Percentiles rank a stretch among this genome's conserved stretches.
Conservation (phyloP, 495 filamentous ascomycete species). For the Hypomontagnella monticulosa region DNA sequence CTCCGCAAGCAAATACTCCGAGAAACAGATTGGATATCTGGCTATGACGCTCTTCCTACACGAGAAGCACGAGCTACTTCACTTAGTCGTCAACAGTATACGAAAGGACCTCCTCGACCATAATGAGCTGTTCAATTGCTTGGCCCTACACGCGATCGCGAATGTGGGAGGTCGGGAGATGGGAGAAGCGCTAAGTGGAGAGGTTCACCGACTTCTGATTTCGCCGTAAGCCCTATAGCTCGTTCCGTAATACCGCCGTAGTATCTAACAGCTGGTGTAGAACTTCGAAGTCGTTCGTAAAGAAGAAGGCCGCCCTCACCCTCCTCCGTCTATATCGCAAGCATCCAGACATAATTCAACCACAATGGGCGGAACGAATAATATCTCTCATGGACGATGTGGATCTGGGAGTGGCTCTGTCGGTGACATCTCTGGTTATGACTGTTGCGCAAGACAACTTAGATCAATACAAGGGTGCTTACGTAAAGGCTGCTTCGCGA, state of each 20-base stretch:
- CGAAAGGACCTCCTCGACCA: constrained; percentile 93
- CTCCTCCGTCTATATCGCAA: constrained; percentile 96
- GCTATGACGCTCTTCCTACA: constrained; percentile 97
- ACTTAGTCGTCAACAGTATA: constrained; percentile 98
- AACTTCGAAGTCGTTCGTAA: constrained; percentile 96
- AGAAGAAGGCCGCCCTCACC: constrained; percentile 98
- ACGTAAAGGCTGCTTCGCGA: constrained; percentile 89
- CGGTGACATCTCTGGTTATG: constrained; percentile 97
- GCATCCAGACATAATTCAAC: constrained; percentile 89
- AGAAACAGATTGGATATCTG: constrained; percentile 99
- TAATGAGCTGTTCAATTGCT: constrained; percentile 96
- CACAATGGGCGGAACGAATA: constrained; percentile 96
- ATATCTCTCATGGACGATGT: constrained; percentile 98
- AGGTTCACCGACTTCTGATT: constrained; percentile 94
- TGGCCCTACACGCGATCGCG: constrained; percentile 98
- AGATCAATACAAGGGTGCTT: constrained; percentile 92
- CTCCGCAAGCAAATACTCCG: constrained; percentile 95
- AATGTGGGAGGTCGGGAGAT: constrained; percentile 98
- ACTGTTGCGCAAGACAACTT: constrained; percentile 91
- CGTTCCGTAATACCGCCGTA: neutral
- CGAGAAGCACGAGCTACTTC: constrained; percentile 94
- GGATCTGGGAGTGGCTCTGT: constrained; percentile 93
- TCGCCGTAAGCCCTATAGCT: constrained; percentile 76
- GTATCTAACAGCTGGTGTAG: constrained; percentile 55
- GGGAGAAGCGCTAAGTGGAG: constrained; percentile 90